Percentiles rank a stretch among this genome's conserved stretches.
Evolutionary conservation across 2,329 filamentous ascomycete genomes (phyloP).

Genomic region (Chaetomiaceae sp.): DNA sequence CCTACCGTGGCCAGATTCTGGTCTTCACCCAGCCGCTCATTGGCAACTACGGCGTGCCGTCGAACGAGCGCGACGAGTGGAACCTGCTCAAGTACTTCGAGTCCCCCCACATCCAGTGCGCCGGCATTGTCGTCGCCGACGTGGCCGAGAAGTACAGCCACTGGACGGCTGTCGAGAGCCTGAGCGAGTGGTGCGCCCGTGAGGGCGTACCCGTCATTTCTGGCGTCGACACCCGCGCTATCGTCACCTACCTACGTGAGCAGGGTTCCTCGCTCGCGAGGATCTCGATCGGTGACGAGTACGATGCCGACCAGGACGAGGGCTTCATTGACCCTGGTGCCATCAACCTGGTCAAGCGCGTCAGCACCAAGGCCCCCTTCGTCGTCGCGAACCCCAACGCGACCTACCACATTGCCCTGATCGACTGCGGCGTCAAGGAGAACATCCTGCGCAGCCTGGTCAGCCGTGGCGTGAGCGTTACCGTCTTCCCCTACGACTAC

Average conservation of each 20-base stretch:
- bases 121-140: slow-evolving; percentile 92
- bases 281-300: slow-evolving; percentile 94
- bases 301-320: slow-evolving; percentile 97
- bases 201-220: slow-evolving; percentile 96
- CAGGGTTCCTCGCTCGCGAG: slow-evolving; percentile 92
- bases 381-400: slow-evolving; percentile 82
- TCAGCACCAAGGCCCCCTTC: slow-evolving; percentile 97
- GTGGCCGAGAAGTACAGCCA: slow-evolving; percentile 93
- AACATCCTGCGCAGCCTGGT: slow-evolving; percentile 97
- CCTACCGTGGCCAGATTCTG: slow-evolving; percentile 89
- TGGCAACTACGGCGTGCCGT: slow-evolving; percentile 97
- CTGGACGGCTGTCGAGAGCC: slow-evolving; percentile 95
- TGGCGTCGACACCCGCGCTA: slow-evolving; percentile 92
- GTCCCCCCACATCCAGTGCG: slow-evolving; percentile 94
- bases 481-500: slow-evolving; percentile 93
- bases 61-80: slow-evolving; percentile 74
- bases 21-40: slow-evolving; percentile 98
- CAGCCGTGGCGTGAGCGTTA: slow-evolving; percentile 84
- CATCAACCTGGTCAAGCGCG: slow-evolving; percentile 93
- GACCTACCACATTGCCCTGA: slow-evolving; percentile 83
- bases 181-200: slow-evolving; percentile 90
- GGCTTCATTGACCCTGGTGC: slow-evolving; percentile 90
- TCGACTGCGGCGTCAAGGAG: slow-evolving; percentile 99
- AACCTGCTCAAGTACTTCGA: slow-evolving; percentile 97
- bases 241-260: slow-evolving; percentile 93